These are phyloP conservation scores for Lichtheimia ramosa DNA, from an alignment of 371 early-diverging fungal species.

Conservation along the genomic window DNA sequence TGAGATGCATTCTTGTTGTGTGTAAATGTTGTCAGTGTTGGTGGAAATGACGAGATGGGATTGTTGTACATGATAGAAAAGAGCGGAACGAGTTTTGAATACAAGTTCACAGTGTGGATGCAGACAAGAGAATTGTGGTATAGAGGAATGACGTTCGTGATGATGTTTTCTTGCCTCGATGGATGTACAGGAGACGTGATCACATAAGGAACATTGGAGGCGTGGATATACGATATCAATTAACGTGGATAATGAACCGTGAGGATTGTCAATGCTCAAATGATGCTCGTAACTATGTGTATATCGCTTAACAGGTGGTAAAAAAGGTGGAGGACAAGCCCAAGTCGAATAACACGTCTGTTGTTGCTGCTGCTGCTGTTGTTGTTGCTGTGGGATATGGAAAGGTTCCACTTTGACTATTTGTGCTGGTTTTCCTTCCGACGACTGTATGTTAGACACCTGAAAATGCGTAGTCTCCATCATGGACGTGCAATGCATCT, in stretches of 20 bases:
- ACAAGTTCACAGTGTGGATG: conserved; percentile 20
- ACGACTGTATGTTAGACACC: background rate
- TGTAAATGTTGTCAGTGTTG: background rate
- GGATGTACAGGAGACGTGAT: conserved; percentile 2
- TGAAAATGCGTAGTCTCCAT: background rate
- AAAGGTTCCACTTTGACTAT: background rate
- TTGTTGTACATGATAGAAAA: conserved; percentile 17
- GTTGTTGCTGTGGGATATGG: background rate
- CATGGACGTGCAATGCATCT: background rate
- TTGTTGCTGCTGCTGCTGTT: background rate
- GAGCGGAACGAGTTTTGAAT: conserved; percentile 12
- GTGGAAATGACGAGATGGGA: conserved; percentile 13
- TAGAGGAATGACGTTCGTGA: conserved; percentile 6
- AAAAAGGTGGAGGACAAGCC: too few species aligned
- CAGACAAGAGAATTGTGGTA: conserved; percentile 14
- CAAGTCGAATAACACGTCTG: background rate
- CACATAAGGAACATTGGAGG: conserved; percentile 12
- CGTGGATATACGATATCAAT: conserved; percentile 25
- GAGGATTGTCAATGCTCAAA: conserved; percentile 14
- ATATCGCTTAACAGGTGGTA: background rate
- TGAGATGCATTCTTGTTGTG: background rate
- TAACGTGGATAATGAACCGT: conserved; percentile 16
- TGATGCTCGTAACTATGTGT: background rate
- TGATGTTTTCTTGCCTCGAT: conserved; percentile 3
- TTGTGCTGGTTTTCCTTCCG: background rate